Percentiles rank a stretch among this genome's conserved stretches.
Conservation (phyloP, 306 rosid species). For the Myrica gale region DNA sequence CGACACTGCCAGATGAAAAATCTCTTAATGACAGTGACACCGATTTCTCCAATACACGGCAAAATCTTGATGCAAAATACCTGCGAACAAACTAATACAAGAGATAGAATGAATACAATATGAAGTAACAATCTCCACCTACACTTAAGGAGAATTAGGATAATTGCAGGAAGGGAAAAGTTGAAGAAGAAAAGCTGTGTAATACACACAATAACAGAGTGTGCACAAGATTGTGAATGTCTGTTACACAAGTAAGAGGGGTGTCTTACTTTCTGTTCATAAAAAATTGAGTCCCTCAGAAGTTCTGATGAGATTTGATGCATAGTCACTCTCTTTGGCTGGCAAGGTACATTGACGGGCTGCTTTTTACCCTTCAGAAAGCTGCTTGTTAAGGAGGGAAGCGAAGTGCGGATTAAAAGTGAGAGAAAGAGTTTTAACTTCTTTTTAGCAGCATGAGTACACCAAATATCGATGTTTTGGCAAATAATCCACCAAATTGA, state of each 20-base stretch:
- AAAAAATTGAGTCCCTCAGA: constrained; percentile 59
- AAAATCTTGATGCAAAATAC: constrained; percentile 63
- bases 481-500: constrained; percentile 81
- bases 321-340: constrained; percentile 51
- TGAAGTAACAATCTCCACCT: constrained; percentile 13
- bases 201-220: constrained; percentile 14
- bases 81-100: constrained; percentile 76
- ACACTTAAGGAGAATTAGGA: too few relatives aligned
- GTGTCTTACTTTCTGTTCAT: constrained; percentile 69
- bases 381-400: constrained; percentile 39
- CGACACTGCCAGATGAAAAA: constrained; percentile 31
- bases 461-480: constrained; percentile 80
- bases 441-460: constrained; percentile 66
- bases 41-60: constrained; percentile 59
- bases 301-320: constrained; percentile 63
- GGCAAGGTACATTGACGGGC: constrained; percentile 30
- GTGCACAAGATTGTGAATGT: not conserved
- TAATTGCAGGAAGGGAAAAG: constrained; percentile 3
- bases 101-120: constrained; percentile 32
- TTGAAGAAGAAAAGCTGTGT: constrained; percentile 15
- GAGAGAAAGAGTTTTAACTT: constrained; percentile 61
- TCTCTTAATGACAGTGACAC: constrained; percentile 38
- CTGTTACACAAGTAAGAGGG: not conserved
- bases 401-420: constrained; percentile 54
- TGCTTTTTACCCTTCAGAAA: constrained; percentile 31